A percentile compares a stretch with the other conserved stretches of the same genome.
Conservation (phyloP, 2,329 filamentous ascomycete species). For the Ceratocystis diversiconidia region DNA sequence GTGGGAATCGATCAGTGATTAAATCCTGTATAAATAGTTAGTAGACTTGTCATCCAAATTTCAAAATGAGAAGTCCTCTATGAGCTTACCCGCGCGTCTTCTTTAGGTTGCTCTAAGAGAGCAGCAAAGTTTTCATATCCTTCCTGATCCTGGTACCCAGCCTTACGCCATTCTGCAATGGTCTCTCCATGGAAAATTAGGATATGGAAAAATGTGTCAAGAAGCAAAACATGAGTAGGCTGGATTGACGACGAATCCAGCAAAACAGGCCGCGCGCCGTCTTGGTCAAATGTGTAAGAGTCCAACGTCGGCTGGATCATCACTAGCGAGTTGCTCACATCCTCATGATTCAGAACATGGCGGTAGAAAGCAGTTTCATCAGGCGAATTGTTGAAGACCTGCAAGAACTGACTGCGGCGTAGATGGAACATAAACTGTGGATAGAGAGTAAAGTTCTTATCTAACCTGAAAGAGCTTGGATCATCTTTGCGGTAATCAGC, state of each 20-base stretch:
- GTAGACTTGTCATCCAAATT: slow-evolving; percentile 21
- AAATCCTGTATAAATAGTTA: slow-evolving; percentile 52
- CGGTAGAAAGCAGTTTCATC: slow-evolving; percentile 99
- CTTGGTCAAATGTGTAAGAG: slow-evolving; percentile 92
- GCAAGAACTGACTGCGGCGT: slow-evolving; percentile 88
- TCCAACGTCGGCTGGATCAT: slow-evolving; percentile 99
- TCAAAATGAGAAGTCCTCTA: not conserved
- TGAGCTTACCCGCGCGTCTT: slow-evolving; percentile 71
- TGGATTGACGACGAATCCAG: slow-evolving; percentile 95
- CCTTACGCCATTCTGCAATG: slow-evolving; percentile 94
- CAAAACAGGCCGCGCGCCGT: slow-evolving; percentile 82
- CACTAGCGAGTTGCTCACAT: slow-evolving; percentile 88
- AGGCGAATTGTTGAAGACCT: slow-evolving; percentile 98
- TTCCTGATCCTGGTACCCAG: slow-evolving; percentile 93
- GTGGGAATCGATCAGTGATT: slow-evolving; percentile 93
- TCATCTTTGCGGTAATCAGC: slow-evolving; percentile 98
- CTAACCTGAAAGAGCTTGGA: slow-evolving; percentile 85
- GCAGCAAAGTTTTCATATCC: slow-evolving; percentile 92
- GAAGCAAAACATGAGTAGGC: slow-evolving; percentile 77
- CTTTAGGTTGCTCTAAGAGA: slow-evolving; percentile 83
- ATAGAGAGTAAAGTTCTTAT: slow-evolving; percentile 98
- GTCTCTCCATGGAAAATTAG: slow-evolving; percentile 98
- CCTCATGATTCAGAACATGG: slow-evolving; percentile 92
- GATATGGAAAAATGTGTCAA: slow-evolving; percentile 99
- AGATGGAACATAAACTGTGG: slow-evolving; percentile 99